Conservation (phyloP, 164 flowering plant genomes). For the Berberis thunbergii region DNA sequence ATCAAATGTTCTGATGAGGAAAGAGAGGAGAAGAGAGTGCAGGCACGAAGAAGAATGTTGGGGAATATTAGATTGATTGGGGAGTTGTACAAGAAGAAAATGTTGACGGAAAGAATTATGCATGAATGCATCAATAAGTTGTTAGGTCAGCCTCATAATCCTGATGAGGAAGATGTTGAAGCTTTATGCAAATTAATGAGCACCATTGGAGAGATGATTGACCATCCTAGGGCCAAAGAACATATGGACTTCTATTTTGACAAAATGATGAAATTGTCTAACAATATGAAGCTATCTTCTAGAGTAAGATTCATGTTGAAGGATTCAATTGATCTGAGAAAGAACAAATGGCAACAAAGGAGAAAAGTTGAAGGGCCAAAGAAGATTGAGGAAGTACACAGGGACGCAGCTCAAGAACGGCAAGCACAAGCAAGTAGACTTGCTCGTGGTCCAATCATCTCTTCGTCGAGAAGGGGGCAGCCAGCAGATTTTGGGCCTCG, state of each 20-base stretch:
- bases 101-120: slow-evolving; percentile 89
- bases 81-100: slow-evolving; percentile 73
- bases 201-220: slow-evolving; percentile 94
- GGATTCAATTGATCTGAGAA: slow-evolving; percentile 89
- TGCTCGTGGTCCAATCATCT: slow-evolving; percentile 48
- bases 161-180: slow-evolving; percentile 84
- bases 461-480: slow-evolving; percentile 54
- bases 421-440: slow-evolving; percentile 68
- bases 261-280: slow-evolving; percentile 50
- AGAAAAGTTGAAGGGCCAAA: slow-evolving; percentile 97
- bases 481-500: slow-evolving; percentile 66
- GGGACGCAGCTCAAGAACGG: slow-evolving; percentile 94
- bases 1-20: slow-evolving; percentile 48
- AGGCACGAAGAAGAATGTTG: slow-evolving; percentile 72
- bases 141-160: slow-evolving; percentile 30
- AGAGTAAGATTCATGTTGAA: slow-evolving; percentile 91
- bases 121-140: slow-evolving; percentile 70
- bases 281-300: slow-evolving; percentile 69
- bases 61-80: slow-evolving; percentile 85
- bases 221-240: slow-evolving; percentile 74
- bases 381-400: slow-evolving; percentile 93
- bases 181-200: slow-evolving; percentile 94
- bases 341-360: slow-evolving; percentile 91
- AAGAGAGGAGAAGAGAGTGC: slow-evolving; percentile 60
- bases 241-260: slow-evolving; percentile 86